A percentile compares a stretch with the other conserved stretches of the same genome.
phyloP scores from a whole-genome alignment of 345 rosid species.

The Lepidium africanum region DNA sequence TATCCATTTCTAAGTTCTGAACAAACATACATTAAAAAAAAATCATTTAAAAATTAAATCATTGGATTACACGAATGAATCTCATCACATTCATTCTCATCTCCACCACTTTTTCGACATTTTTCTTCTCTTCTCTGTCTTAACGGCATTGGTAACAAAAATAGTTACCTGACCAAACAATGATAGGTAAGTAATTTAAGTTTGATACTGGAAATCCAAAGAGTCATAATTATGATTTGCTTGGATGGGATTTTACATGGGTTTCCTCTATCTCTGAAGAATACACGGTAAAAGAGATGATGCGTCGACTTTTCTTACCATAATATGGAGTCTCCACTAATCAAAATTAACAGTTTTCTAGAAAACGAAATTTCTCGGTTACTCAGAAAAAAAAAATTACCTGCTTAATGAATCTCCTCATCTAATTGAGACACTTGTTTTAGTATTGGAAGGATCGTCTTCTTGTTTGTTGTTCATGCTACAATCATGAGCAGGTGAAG shows the following conservation, averaged over 20 bases:
- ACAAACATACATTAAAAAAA: no score
- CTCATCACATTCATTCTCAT: background rate
- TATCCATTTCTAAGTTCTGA: background rate
- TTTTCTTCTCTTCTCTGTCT: background rate
- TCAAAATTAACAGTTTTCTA: no score
- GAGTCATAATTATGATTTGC: no score
- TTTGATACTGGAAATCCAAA: no score
- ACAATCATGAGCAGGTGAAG: slow-evolving; percentile 29
- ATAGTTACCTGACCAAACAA: background rate
- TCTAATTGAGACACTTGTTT: background rate
- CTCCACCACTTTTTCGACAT: no score
- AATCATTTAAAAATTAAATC: background rate
- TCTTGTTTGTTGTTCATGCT: slow-evolving; percentile 14
- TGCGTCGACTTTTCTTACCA: no score
- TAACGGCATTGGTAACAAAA: background rate
- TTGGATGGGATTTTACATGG: no score
- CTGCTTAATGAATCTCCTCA: background rate
- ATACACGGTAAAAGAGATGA: no score
- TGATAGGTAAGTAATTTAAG: no score
- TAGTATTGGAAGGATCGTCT: background rate
- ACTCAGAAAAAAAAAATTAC: background rate
- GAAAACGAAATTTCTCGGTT: no score
- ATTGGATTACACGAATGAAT: background rate
- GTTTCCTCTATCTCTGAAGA: no score
- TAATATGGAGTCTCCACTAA: no score